Base-by-base conservation (phyloP, 2,329 filamentous ascomycete genomes). In the Phaeosphaeria sp. region DNA sequence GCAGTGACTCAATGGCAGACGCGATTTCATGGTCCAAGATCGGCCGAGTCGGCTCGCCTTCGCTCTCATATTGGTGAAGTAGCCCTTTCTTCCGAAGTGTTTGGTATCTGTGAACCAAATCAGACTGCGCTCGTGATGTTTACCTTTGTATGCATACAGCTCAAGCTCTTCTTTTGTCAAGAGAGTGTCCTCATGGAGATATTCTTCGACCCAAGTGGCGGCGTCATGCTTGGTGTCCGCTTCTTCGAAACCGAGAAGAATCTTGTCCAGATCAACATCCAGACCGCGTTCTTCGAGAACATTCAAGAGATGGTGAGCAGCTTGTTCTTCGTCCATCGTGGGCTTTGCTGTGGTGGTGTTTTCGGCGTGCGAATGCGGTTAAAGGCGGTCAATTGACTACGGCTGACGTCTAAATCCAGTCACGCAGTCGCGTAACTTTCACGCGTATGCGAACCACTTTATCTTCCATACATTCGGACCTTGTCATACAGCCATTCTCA, bases 1-100 rank as follows among this genome's bases (percentile, higher is more conserved):
- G 82, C n/a, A 92, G 79, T 52, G 89, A 85, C 2, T 84, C 81
- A 49, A 90, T 86, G 17, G 89, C 89, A 42, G 79, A 74, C 52
- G 81, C 80, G 54, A 91, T 79, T 51, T 91, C 87, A 24, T 83
- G 78, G 56, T 91, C 87, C 15, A 80, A 77, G 46, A 90, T 74
- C 5, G 84, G 81, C 53, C 82, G 82, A 33, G 64, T 54, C 7
- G 68, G 65, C 30, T 70, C 68, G 18, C 69, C 61, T 20, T 74
- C 71, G 39, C 59, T 65, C 47, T 74, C 67, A 51, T 72, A 72
- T 55, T 73, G 73, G 53, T 72, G 67, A 20, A 70, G 51, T 3
- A 75, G 60, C 1, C 73, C 70, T 59, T 72, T 77, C 51, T 70
- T 74, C 55, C 67, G 68, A 42, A 78, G 46, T 2, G 66, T 67